Percentiles rank a stretch among this genome's conserved stretches.
phyloP scores from a whole-genome alignment of 2,329 filamentous ascomycete species.

The Colletotrichum endophyticum region DNA sequence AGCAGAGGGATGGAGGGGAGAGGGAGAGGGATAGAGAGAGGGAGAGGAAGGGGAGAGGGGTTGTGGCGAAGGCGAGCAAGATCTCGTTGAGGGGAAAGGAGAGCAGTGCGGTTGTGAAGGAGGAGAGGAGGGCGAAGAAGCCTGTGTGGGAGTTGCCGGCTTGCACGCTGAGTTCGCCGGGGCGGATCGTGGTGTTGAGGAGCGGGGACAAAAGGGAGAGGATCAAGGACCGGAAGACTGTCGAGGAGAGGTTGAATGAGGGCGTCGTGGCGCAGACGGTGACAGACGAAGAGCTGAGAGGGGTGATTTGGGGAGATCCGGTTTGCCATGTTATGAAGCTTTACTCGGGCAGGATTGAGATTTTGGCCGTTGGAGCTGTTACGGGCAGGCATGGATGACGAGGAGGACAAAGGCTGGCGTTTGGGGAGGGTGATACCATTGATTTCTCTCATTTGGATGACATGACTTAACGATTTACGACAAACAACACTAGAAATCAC shows the following conservation, averaged over 20 bases:
- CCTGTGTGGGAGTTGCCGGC: slow-evolving; percentile 68
- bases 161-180: slow-evolving; percentile 72
- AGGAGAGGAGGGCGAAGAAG: slow-evolving; percentile 30
- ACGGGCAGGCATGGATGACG: slow-evolving; percentile 42
- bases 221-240: slow-evolving; percentile 48
- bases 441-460: too few species aligned
- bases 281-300: slow-evolving; percentile 70
- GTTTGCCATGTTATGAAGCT: slow-evolving; percentile 81
- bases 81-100: background rate
- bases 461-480: too few species aligned
- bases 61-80: background rate
- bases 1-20: background rate
- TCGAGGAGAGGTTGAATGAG: slow-evolving; percentile 56
- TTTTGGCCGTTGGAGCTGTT: slow-evolving; percentile 72
- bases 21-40: background rate
- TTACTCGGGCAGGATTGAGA: slow-evolving; percentile 75
- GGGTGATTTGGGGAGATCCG: slow-evolving; percentile 81
- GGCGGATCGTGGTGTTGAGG: slow-evolving; percentile 70
- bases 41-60: slow-evolving; percentile 13
- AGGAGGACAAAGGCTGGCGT: background rate
- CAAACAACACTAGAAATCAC: too few species aligned
- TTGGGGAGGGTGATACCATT: background rate
- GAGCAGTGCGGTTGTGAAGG: slow-evolving; percentile 24
- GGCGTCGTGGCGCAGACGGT: slow-evolving; percentile 73
- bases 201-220: slow-evolving; percentile 45